phyloP scores from a whole-genome alignment of 2,329 filamentous ascomycete species.

The Cadophora gregata region DNA sequence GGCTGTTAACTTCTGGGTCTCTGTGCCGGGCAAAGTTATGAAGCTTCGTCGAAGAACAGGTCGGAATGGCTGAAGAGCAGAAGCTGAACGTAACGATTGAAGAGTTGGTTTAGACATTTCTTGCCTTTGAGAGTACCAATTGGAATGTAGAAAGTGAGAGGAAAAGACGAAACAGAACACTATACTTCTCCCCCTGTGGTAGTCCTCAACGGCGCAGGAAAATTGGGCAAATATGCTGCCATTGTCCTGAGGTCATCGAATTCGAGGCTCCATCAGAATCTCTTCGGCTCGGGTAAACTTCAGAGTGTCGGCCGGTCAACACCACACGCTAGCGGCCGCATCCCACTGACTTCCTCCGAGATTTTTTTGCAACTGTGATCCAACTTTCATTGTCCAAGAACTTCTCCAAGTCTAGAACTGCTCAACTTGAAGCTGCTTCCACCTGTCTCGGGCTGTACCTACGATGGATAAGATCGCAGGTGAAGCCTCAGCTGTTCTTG shows the following conservation, averaged over 20 bases:
- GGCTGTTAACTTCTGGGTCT: slow-evolving; percentile 71
- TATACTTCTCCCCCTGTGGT: slow-evolving; percentile 6
- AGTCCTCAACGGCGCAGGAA: not conserved
- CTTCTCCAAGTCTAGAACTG: not conserved
- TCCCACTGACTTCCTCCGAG: not conserved
- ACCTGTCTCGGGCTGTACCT: too few relatives aligned
- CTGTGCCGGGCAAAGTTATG: slow-evolving; percentile 46
- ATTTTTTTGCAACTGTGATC: not conserved
- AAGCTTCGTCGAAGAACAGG: slow-evolving; percentile 45
- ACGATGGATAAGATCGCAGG: not conserved
- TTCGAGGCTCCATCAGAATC: not conserved
- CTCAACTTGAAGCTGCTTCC: not conserved
- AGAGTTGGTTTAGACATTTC: slow-evolving; percentile 39
- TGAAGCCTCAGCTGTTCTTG: slow-evolving; percentile 12
- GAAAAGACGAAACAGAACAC: not conserved
- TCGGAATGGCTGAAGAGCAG: slow-evolving; percentile 30
- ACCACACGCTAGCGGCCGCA: slow-evolving; percentile 6
- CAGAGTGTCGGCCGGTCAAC: not conserved
- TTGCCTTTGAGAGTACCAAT: not conserved
- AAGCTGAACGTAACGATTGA: slow-evolving; percentile 32
- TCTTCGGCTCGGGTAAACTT: slow-evolving; percentile 3
- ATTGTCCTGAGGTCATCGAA: slow-evolving; percentile 9
- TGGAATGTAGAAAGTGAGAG: not conserved
- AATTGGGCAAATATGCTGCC: too few relatives aligned
- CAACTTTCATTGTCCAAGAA: not conserved